Base-by-base conservation (phyloP, 495 filamentous ascomycete species). In the Penicillium pulvis region DNA sequence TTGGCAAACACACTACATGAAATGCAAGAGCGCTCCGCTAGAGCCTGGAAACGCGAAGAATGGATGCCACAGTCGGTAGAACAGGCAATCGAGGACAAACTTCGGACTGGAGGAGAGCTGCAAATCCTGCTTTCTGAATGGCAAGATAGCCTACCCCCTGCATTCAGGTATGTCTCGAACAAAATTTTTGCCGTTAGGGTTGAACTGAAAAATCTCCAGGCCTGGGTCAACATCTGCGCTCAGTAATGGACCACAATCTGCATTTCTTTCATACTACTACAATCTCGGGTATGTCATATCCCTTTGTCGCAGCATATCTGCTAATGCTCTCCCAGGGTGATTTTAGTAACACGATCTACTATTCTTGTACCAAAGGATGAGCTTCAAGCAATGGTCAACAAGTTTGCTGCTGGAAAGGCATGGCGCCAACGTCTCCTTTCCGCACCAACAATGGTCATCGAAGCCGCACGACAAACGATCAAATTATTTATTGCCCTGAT, bases 41-140 rank as follows among this genome's bases (percentile, higher is more conserved):
- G 44, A 26, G 51, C 59, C 17, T 61, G 59, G 59, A 52, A 54
- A 3, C 19, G 59, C 10, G 59, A 61, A 12, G 55, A 56, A 48
- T 53, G 47, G 49, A 11, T 61, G 30, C 55, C 59, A 19, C 59
- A 61, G 44, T 53, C 59, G 7, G 49, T 53, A 0, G 59, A 61
- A 10, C 41, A 61, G 43, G 54, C 59, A 4, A 61, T 61, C 17
- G 59, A 61, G 26, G 59, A 61, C 36, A 61, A 61, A 30, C 23
- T 61, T 4, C 28, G 31, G 33, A 61, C 59, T n/a, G 59, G 49
- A 35, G 59, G 54, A 47, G 54, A 61, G 12, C 24, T 61, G 26
- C 19, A 35, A 16, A 23, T 47, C 14, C 8, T 61, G 12, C 43
- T 61, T 17, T 36, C 19, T 16, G 50, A 48, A 6, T 61, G 59